Base-by-base conservation (phyloP, 2,329 filamentous ascomycete genomes). In the Colletotrichum horii region DNA sequence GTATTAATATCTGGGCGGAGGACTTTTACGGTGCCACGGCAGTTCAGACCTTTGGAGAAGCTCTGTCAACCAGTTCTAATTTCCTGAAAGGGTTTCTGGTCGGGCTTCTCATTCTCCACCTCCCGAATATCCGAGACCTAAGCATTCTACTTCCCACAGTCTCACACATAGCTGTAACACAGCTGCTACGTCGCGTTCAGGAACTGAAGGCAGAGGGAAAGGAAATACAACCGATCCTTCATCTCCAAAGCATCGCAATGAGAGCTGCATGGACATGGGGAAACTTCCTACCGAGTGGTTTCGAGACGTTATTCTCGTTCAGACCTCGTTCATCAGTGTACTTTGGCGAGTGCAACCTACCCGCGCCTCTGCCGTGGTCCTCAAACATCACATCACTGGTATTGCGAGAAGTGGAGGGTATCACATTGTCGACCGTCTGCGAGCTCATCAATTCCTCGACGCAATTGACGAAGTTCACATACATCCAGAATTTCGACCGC, bases 271-370 rank as follows among this genome's bases (percentile, higher is more conserved):
- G n/a, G n/a, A 24, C 7, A 4, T 52, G 12, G 22, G n/a, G 8
- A 12, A n/a, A 8, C n/a, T 0, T 52, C 9, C 43, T 1, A 2
- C 43, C 43, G 16, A 52, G 2, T 1, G n/a, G 43, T 1, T 52
- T 52, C 1, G n/a, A 24, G 11, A 22, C n/a, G 11, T n/a, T 52
- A 14, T 52, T 22, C 11, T 4, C 1, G n/a, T 52, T 52, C 43
- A 22, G 43, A 52, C 43, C 12, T 11, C 43, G 9, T 22, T 19
- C 43, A 52, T 52, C 43, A 3, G 19, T 52, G 4, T 52, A 52
- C 6, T 52, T 52, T 4, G 0, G 43, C 43, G 22, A 52, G 3
- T 52, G 43, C 11, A 22, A n/a, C 19, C 12, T 52, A 24, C 3
- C 22, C 43, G 6, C 43, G 43, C 12, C 43, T 22, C 43, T 14